phyloP scores from a whole-genome alignment of 2,329 filamentous ascomycete species.

The Waltergamsia citrina region DNA sequence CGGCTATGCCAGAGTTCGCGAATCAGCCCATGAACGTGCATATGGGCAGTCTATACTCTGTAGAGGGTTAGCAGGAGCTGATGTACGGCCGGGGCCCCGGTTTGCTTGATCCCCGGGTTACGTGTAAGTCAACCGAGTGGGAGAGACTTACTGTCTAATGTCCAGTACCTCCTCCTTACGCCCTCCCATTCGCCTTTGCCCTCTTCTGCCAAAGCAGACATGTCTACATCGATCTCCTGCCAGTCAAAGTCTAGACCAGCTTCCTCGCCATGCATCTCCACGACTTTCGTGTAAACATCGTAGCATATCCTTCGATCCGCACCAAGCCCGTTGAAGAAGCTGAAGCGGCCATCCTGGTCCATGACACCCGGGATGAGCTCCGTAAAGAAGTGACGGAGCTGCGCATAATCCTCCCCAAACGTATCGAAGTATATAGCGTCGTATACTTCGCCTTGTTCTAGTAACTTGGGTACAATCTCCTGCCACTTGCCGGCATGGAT shows the following conservation, averaged over 20 bases:
- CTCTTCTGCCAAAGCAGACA: constrained; percentile 50
- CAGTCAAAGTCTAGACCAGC: constrained; percentile 86
- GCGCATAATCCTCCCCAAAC: constrained; percentile 86
- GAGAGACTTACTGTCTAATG: constrained; percentile 56
- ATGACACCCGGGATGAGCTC: constrained; percentile 78
- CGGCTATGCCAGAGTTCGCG: too few species aligned
- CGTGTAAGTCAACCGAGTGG: too few species aligned
- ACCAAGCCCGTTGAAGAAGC: constrained; percentile 86
- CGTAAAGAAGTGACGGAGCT: constrained; percentile 78
- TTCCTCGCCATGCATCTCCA: constrained; percentile 83
- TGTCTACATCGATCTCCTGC: constrained; percentile 67
- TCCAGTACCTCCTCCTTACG: constrained; percentile 84
- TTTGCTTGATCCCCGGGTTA: too few species aligned
- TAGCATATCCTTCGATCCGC: constrained; percentile 90
- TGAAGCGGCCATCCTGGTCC: constrained; percentile 63
- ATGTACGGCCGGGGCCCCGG: too few species aligned
- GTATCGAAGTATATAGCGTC: constrained; percentile 97
- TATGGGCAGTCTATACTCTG: constrained; percentile 63
- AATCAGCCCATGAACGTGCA: constrained; percentile 66
- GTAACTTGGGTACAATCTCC: constrained; percentile 60
- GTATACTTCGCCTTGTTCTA: constrained; percentile 61
- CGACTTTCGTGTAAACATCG: constrained; percentile 88
- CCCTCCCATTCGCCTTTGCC: constrained; percentile 78
- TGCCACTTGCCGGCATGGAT: constrained; percentile 69
- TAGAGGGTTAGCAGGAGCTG: constrained; percentile 18